Evolutionary conservation across 2,329 filamentous ascomycete species (phyloP).

Genomic region (Fusarium sp.): DNA sequence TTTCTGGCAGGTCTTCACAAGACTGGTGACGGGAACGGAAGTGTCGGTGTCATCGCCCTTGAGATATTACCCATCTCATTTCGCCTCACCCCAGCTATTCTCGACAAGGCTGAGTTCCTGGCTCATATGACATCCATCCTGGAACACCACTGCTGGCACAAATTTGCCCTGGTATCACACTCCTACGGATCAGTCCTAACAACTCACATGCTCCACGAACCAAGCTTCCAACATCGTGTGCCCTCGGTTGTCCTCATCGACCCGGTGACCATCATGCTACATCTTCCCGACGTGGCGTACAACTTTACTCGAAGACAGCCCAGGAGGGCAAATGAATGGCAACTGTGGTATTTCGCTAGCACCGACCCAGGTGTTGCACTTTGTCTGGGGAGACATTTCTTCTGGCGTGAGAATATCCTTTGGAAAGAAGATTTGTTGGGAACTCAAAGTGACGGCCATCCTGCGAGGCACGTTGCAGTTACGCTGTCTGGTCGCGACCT

Average conservation of each 20-base stretch:
- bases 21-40: constrained; percentile 46
- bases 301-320: constrained; percentile 71
- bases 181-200: constrained; percentile 71
- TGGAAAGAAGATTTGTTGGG: constrained; percentile 72
- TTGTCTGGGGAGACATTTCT: constrained; percentile 72
- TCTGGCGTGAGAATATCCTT: constrained; percentile 75
- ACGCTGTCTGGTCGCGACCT: constrained; percentile 68
- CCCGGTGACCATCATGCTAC: constrained; percentile 73
- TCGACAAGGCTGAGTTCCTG: constrained; percentile 62
- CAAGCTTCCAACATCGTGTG: constrained; percentile 59
- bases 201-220: constrained; percentile 66
- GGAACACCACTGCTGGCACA: constrained; percentile 63
- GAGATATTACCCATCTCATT: constrained; percentile 74
- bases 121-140: constrained; percentile 66
- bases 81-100: constrained; percentile 65
- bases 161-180: constrained; percentile 69
- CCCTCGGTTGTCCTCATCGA: constrained; percentile 60
- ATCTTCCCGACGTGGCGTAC: constrained; percentile 75
- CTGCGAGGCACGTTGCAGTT: constrained; percentile 59
- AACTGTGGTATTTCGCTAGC: constrained; percentile 75
- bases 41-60: constrained; percentile 70
- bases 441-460: constrained; percentile 18
- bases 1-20: constrained; percentile 63
- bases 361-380: constrained; percentile 73
- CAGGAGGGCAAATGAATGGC: constrained; percentile 70